Evolutionary conservation across 495 filamentous ascomycete genomes (phyloP), one percentile per base, ranked within the genome.

Genomic region (Talaromyces nanjingensis): DNA sequence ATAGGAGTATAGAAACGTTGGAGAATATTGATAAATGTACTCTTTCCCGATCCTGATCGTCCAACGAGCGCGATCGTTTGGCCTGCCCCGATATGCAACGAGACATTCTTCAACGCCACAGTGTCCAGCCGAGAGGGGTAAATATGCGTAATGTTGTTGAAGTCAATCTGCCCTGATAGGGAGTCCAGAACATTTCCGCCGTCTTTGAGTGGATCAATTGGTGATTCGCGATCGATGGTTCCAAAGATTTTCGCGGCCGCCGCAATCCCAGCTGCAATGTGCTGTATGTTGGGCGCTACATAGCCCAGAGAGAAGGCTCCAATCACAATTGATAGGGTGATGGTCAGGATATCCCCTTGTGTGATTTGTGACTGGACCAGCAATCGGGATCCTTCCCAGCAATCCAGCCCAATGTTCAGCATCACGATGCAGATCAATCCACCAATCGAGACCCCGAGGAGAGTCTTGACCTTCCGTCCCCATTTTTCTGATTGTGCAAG

Each of bases 31-130:
- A 90, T 78, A 25, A 88, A 77, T 16, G 85, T 89, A 1, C 83
- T 87, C 67, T 93, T 93, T n/a, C 90, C 90, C 27, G 84, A 89
- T 20, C 90, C 90, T 0, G 81, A 86, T 0, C 86, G 75, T 2
- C 90, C 90, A 4, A 91, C 89, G 12, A 93, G 76, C 1, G 87
- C 90, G 2, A 82, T 84, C 63, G 84, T 89, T 64, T 87, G 81
- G 1, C 89, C 89, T 45, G 84, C 81, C 42, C 83, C 74, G 53
- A 92, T 88, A 3, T 34, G 63, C 3, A 77, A 22, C 25, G 68
- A 68, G 6, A 78, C 33, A 8, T 77, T 74, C 3, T 65, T 67
- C 1, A 87, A 69, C 2, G 84, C 77, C 11, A 64, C 62, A 4
- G 69, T 64, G 6, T 76, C 70, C 0, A 79, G 73, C 0, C 84